phyloP scores from a whole-genome alignment of 1,284 basidiomycete species.

The Boletus sp. region DNA sequence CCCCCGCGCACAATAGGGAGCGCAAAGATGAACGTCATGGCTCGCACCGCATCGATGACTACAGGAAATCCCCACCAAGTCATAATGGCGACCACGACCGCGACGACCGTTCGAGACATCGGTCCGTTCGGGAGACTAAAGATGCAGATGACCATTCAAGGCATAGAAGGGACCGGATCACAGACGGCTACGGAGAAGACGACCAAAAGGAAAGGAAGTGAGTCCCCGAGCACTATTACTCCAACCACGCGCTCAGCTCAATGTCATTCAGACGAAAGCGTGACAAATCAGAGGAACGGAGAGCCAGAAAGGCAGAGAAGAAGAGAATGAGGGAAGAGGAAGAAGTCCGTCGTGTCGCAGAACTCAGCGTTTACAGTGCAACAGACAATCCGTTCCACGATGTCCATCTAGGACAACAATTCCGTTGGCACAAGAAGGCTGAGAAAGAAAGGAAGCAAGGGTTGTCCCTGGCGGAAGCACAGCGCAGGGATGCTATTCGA shows the following conservation, averaged over 20 bases:
- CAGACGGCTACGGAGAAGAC: constrained; percentile 38
- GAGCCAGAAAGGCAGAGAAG: constrained; percentile 77
- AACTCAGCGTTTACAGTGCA: constrained; percentile 89
- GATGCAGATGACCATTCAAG: constrained; percentile 39
- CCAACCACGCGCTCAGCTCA: constrained; percentile 9
- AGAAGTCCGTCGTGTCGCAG: constrained; percentile 81
- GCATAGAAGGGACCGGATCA: constrained; percentile 44
- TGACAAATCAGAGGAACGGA: constrained; percentile 74
- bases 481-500: constrained; percentile 75
- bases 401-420: constrained; percentile 90
- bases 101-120: constrained; percentile 35
- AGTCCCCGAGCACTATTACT: constrained; percentile 22
- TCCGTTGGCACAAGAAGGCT: constrained; percentile 97
- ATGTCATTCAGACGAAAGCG: constrained; percentile 59
- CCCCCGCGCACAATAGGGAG: constrained; percentile 41
- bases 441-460: constrained; percentile 94
- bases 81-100: constrained; percentile 41
- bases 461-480: constrained; percentile 75
- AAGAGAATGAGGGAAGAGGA: constrained; percentile 80
- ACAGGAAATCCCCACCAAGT: constrained; percentile 37
- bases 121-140: constrained; percentile 36
- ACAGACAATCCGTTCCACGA: constrained; percentile 98
- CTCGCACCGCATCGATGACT: constrained; percentile 29
- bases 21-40: constrained; percentile 30
- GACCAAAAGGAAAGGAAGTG: constrained; percentile 62